These are phyloP conservation scores for Clohesyomyces aquaticus DNA, from an alignment of 495 filamentous ascomycete species.

Conservation along the genomic window DNA sequence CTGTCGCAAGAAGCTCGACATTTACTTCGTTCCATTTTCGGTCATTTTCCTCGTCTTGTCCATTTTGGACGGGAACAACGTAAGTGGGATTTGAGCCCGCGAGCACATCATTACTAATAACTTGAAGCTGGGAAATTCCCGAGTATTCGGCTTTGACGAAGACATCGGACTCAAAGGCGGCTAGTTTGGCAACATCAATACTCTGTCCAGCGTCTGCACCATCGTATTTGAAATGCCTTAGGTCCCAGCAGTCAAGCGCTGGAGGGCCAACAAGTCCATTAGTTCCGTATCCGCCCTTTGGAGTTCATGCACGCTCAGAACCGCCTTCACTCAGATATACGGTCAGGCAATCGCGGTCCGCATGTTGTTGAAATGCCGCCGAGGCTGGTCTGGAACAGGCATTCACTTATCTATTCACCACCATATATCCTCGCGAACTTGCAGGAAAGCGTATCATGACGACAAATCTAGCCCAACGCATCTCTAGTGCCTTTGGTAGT, in stretches of 20 bases:
- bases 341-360: conserved; percentile 18
- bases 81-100: too few species aligned
- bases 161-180: conserved; percentile 29
- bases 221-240: conserved; percentile 25
- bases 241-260: conserved; percentile 15
- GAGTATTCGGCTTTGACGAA: conserved; percentile 42
- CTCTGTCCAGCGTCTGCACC: conserved; percentile 32
- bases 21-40: too few species aligned
- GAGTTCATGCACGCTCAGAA: conserved; percentile 10
- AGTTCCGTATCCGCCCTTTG: conserved; percentile 11
- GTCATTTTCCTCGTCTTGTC: too few species aligned
- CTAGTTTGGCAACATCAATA: conserved; percentile 43
- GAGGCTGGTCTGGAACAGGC: conserved; percentile 20
- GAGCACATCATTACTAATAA: too few species aligned
- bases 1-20: too few species aligned
- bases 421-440: conserved; percentile 17
- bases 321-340: conserved; percentile 29
- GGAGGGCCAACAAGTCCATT: conserved; percentile 5
- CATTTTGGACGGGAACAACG: too few species aligned
- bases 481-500: conserved; percentile 34
- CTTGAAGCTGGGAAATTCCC: conserved; percentile 44
- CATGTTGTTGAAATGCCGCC: conserved; percentile 11
- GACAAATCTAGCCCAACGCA: conserved; percentile 9
- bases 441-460: conserved; percentile 11
- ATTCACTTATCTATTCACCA: conserved; percentile 14